Evolutionary conservation across 495 filamentous ascomycete genomes (phyloP), one percentile per base, ranked within the genome.

Genomic region (Hyaloscypha bicolor): DNA sequence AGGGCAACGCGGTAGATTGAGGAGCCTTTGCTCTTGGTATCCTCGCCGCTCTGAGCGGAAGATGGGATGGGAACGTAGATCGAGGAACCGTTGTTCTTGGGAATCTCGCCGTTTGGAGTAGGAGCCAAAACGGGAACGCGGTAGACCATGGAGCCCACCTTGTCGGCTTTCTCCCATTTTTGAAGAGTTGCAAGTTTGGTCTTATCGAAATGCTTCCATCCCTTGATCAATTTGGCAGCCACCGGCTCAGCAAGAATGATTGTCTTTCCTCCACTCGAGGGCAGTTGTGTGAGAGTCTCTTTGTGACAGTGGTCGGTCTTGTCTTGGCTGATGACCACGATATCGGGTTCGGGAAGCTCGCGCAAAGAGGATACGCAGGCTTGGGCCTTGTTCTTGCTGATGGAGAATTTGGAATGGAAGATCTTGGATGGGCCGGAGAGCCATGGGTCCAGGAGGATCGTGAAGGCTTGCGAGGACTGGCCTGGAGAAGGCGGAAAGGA

Each of bases 401-500:
- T 81, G 1, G 88, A 86, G 76, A 92, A 87, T 68, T 81, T 81
- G n/a, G 81, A 79, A 71, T 88, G 83, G 65, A 86, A 80, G 57
- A 90, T 84, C 25, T 81, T 86, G 1, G 87, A 85, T 4, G 83
- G 71, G 0, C 89, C 91, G 14, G 77, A 78, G 45, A 93, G 79
- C 89, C 90, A 93, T 22, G 90, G 90, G 69, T 93, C 90, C 22
- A 93, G 65, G 61, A 92, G 79, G 42, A 92, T 83, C 6, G 83
- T 86, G 74, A 88, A 91, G 4, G 19, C 52, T 9, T 62, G 62
- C 5, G 53, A 35, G 29, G 69, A 31, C 42, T 66, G 57, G n/a
- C 21, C 65, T 4, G 60, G 62, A 14, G 61, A 22, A 1, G 85
- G 81, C 29, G 80, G 80, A 57, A 81, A 79, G 53, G 69, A 69